Evolutionary conservation across 768 basidiomycete species (phyloP).

Genomic region (Lentinula sp.): DNA sequence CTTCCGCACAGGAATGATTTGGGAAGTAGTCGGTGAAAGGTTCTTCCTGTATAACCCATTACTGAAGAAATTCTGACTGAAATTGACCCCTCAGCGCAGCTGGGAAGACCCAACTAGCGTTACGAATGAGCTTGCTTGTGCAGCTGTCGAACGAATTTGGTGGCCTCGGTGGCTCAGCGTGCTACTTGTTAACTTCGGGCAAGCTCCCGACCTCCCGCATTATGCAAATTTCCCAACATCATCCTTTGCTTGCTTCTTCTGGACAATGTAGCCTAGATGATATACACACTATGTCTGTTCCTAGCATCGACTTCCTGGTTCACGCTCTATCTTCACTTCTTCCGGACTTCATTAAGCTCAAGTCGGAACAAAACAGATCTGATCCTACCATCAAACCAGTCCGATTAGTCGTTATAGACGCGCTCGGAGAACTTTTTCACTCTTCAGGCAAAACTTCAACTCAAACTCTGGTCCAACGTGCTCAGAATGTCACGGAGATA

Average conservation of each 20-base stretch:
- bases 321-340: conserved; percentile 50
- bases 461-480: conserved; percentile 63
- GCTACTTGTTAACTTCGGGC: conserved; percentile 74
- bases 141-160: conserved; percentile 58
- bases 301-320: conserved; percentile 48
- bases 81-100: conserved; percentile 55
- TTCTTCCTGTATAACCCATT: conserved; percentile 22
- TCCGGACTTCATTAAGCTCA: conserved; percentile 39
- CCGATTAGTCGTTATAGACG: conserved; percentile 80
- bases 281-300: conserved; percentile 56
- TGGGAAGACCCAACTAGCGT: conserved; percentile 89
- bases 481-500: conserved; percentile 61
- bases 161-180: conserved; percentile 61
- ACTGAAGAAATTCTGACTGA: neutral
- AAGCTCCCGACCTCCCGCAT: conserved; percentile 64
- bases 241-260: conserved; percentile 36
- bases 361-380: conserved; percentile 10
- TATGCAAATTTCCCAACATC: conserved; percentile 53
- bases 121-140: conserved; percentile 76
- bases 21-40: conserved; percentile 91
- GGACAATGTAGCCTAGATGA: conserved; percentile 39
- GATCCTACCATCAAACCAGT: conserved; percentile 45
- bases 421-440: conserved; percentile 82
- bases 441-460: conserved; percentile 52
- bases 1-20: conserved; percentile 70